Conservation (phyloP, 768 basidiomycete genomes). For the Collybia nuda region DNA sequence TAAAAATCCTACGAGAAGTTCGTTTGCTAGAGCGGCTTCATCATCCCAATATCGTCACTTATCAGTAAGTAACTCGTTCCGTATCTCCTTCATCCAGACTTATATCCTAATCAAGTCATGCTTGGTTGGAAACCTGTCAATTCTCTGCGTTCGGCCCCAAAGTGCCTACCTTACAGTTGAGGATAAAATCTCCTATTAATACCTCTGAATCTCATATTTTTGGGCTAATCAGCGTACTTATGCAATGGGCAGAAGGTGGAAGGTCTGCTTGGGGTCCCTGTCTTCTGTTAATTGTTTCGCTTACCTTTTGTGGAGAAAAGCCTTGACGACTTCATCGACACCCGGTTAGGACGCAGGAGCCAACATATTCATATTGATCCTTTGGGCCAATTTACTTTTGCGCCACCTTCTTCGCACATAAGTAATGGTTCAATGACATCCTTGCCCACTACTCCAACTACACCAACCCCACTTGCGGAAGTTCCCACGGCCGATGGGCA, state of each 20-base stretch:
- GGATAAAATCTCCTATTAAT: conserved; percentile 19
- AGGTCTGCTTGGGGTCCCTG: conserved; percentile 33
- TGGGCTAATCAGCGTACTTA: conserved; percentile 58
- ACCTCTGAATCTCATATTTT: not conserved
- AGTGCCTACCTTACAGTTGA: conserved; percentile 83
- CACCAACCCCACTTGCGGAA: not conserved
- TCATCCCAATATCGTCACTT: conserved; percentile 93
- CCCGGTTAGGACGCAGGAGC: conserved; percentile 64
- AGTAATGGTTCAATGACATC: conserved; percentile 19
- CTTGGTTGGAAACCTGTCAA: conserved; percentile 85
- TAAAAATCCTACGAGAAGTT: conserved; percentile 79
- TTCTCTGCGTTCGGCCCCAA: conserved; percentile 90
- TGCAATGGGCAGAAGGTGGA: conserved; percentile 94
- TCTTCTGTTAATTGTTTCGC: not conserved
- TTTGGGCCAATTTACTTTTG: conserved; percentile 23
- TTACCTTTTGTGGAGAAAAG: conserved; percentile 27
- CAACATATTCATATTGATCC: conserved; percentile 49
- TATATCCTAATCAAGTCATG: conserved; percentile 46
- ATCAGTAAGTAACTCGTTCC: conserved; percentile 52
- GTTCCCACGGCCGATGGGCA: conserved; percentile 32
- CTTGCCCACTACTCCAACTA: conserved; percentile 10
- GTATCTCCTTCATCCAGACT: not conserved
- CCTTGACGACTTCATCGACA: conserved; percentile 83
- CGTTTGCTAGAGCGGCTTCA: conserved; percentile 82
- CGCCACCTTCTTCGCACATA: conserved; percentile 24